Conservation (phyloP, 768 basidiomycete genomes). For the Boletus fagicola region DNA sequence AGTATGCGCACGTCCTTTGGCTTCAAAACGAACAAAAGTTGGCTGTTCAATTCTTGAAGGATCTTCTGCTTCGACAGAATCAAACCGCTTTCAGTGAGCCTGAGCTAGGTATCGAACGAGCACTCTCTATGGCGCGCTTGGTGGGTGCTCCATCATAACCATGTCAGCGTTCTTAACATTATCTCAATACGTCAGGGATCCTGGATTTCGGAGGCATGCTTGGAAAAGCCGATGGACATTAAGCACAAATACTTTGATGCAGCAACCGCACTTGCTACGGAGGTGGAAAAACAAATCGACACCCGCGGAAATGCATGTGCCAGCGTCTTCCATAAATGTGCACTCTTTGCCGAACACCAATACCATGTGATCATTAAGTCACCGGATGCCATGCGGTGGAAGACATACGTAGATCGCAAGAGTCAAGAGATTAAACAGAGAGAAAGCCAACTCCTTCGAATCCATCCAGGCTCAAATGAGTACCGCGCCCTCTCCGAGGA, state of each 20-base stretch:
- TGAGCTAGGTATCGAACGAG: conserved; percentile 29
- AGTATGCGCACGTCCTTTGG: conserved; percentile 92
- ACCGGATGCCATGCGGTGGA: conserved; percentile 66
- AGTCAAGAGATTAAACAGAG: conserved; percentile 62
- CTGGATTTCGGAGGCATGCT: conserved; percentile 86
- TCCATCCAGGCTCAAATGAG: conserved; percentile 18
- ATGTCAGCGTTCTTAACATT: neutral
- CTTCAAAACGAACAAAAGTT: conserved; percentile 77
- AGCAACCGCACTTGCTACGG: conserved; percentile 43
- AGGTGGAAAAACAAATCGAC: conserved; percentile 23
- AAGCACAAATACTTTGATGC: conserved; percentile 65
- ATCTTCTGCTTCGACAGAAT: conserved; percentile 26
- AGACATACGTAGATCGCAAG: conserved; percentile 72
- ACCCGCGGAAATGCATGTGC: conserved; percentile 39
- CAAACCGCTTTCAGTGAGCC: conserved; percentile 11
- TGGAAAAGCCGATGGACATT: conserved; percentile 76
- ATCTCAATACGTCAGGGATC: conserved; percentile 56
- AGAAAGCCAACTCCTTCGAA: conserved; percentile 34
- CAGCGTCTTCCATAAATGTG: conserved; percentile 75
- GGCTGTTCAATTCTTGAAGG: conserved; percentile 71
- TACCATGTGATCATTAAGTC: conserved; percentile 70
- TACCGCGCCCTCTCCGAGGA: conserved; percentile 36
- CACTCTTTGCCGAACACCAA: conserved; percentile 86
- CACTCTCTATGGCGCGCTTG: conserved; percentile 58
- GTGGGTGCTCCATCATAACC: conserved; percentile 40